Base-by-base conservation (phyloP, 495 filamentous ascomycete genomes). In the Aeminium ludgeri region DNA sequence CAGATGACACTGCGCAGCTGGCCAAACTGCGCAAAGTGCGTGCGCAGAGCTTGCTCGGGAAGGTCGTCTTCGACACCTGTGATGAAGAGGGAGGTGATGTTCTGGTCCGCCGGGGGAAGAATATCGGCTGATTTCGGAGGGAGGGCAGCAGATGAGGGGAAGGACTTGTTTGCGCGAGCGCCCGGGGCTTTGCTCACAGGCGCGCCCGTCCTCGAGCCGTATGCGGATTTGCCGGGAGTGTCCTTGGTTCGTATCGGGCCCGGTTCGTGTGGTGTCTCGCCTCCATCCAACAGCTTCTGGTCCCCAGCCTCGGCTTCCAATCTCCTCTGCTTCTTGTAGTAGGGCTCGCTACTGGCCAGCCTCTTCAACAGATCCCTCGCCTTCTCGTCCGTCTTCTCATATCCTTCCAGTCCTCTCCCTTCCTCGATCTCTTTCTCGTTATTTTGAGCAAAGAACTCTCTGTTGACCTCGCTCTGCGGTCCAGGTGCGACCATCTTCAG, bases 311-410 rank as follows among this genome's bases (percentile, higher is more conserved):
- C 58, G 38, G 63, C 65, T 46, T 72, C 76, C 40, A 82, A 62
- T 31, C 80, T 66, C 23, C 86, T 74, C 41, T 73, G 74, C 59
- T 82, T 87, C 54, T 82, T 76, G 55, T 93, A 91, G 55, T 94
- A 96, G 0, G 89, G 89, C 54, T 94, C 82, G 57, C 84, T 94
- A 42, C 80, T 79, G 15, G 89, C 89, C 30, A 97, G 65, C 46
- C 83, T 64, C 53, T 82, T 67, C 49, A 97, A 61, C 17, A 97
- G 66, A 47, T 96, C 89, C 20, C 86, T 66, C 3, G 86, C 89
- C 59, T 94, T 94, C 59, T 94, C 86, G 49, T 97, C 89, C 10
- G 86, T 82, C 67, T 94, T 94, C 50, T 96, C 87, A 55, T 95
- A 95, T 51, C 82, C 84, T 53, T 81, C 82, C 44, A 86, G 72